Evolutionary conservation across 2,329 filamentous ascomycete species (phyloP).

Genomic region (Talaromyces sp.): DNA sequence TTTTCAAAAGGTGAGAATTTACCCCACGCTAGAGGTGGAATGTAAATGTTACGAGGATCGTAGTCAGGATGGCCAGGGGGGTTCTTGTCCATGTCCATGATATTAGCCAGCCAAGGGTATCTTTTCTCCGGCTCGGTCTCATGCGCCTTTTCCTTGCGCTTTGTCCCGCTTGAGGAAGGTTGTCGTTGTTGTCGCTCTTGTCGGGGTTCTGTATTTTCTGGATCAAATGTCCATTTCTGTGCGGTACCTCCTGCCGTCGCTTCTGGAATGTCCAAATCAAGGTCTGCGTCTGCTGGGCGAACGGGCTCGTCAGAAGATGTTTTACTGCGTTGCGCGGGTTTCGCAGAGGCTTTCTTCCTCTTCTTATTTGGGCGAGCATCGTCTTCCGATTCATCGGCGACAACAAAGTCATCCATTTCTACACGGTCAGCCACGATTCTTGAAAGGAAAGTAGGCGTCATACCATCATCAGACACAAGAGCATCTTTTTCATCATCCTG

Average conservation of each 20-base stretch:
- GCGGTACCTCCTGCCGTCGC: conserved; percentile 64
- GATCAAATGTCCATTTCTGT: conserved; percentile 76
- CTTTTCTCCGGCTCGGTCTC: conserved; percentile 79
- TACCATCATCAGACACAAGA: conserved; percentile 50
- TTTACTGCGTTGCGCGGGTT: conserved; percentile 42
- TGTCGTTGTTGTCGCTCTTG: conserved; percentile 45
- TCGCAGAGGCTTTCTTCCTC: conserved; percentile 60
- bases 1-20: conserved; percentile 94
- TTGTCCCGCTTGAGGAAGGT: conserved; percentile 33
- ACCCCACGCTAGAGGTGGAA: conserved; percentile 75
- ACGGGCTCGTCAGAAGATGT: conserved; percentile 39
- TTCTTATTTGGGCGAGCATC: conserved; percentile 66
- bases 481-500: conserved; percentile 56
- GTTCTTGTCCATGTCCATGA: conserved; percentile 80
- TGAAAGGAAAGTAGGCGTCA: conserved; percentile 26
- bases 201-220: conserved; percentile 55
- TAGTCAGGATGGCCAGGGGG: conserved; percentile 79
- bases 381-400: conserved; percentile 83
- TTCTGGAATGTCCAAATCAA: conserved; percentile 56
- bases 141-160: conserved; percentile 66
- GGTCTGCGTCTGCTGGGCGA: conserved; percentile 55
- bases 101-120: conserved; percentile 85
- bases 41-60: conserved; percentile 85
- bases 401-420: conserved; percentile 85
- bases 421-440: conserved; percentile 30